Evolutionary conservation across 176 grass and related monocot genomes (phyloP).

Genomic region (Oryza glumipatula): DNA sequence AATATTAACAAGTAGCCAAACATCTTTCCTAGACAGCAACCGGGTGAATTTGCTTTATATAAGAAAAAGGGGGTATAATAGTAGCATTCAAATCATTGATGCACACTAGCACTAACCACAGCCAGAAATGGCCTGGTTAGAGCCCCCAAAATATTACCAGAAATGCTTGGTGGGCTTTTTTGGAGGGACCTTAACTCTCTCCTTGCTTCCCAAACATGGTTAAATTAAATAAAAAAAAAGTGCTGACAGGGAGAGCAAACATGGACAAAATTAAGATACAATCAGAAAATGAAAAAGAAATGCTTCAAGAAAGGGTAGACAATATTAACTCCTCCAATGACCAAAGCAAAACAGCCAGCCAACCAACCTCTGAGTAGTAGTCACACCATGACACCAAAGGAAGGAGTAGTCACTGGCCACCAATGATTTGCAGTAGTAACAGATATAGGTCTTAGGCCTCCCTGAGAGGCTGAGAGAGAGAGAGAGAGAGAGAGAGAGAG

Average conservation of each 20-base stretch:
- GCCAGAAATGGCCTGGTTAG: constrained; percentile 17
- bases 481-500: background rate
- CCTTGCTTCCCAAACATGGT: background rate
- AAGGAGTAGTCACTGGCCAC: constrained; percentile 12
- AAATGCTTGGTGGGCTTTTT: constrained; percentile 19
- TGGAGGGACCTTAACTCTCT: background rate
- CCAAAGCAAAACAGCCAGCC: constrained; percentile 27
- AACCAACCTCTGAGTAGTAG: constrained; percentile 29
- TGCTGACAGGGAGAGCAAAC: constrained; percentile 13
- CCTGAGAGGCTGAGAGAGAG: background rate
- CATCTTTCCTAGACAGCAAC: constrained; percentile 44
- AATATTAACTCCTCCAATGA: constrained; percentile 28
- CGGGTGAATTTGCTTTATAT: background rate
- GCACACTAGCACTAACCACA: background rate
- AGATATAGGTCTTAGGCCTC: constrained; percentile 30
- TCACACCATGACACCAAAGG: background rate
- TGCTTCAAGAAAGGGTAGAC: background rate
- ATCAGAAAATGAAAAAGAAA: background rate
- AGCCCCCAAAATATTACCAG: background rate
- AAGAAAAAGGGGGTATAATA: background rate
- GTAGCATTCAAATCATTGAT: background rate
- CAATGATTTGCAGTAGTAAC: constrained; percentile 46
- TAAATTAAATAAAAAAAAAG: background rate
- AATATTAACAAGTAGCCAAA: constrained; percentile 27
- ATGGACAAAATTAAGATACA: constrained; percentile 26